Conservation (phyloP, 306 rosid genomes). For the Lathyrus oleraceus region DNA sequence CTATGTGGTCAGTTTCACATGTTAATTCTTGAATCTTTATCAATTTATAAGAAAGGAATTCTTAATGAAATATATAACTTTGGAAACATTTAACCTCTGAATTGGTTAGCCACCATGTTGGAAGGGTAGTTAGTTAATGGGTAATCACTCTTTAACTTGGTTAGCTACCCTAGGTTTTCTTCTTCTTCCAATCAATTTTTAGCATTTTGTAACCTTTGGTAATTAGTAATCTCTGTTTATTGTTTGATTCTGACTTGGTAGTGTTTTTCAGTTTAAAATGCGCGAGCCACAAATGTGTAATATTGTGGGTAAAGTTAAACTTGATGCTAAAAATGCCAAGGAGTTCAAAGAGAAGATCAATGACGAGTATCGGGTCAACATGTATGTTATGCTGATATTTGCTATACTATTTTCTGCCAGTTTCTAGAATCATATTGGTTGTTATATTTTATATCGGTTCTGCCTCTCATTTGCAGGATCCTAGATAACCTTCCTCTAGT, state of each 20-base stretch:
- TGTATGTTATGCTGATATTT: constrained; percentile 50
- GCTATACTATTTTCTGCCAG: neutral
- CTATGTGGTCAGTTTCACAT: constrained; percentile 63
- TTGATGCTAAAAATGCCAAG: constrained; percentile 80
- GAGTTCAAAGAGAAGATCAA: constrained; percentile 87
- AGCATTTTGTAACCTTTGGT: neutral
- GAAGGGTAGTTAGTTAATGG: constrained; percentile 15
- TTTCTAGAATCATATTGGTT: constrained; percentile 23
- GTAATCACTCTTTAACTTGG: neutral
- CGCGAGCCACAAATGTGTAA: constrained; percentile 89
- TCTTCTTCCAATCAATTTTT: neutral
- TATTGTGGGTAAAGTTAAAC: constrained; percentile 54
- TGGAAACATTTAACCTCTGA: constrained; percentile 10
- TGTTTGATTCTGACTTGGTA: constrained; percentile 12
- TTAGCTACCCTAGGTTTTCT: neutral
- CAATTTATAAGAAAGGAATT: neutral
- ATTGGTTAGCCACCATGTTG: neutral
- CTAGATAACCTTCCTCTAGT: constrained; percentile 95
- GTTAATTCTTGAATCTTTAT: constrained; percentile 6
- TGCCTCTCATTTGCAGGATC: constrained; percentile 60
- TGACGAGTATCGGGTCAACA: constrained; percentile 97
- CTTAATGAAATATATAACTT: constrained; percentile 16
- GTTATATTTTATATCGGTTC: constrained; percentile 31
- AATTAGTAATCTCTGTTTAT: constrained; percentile 20
- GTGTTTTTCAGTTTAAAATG: constrained; percentile 83